Base-by-base conservation (phyloP, 148 eudicot genomes). In the Pouteria glomerata region DNA sequence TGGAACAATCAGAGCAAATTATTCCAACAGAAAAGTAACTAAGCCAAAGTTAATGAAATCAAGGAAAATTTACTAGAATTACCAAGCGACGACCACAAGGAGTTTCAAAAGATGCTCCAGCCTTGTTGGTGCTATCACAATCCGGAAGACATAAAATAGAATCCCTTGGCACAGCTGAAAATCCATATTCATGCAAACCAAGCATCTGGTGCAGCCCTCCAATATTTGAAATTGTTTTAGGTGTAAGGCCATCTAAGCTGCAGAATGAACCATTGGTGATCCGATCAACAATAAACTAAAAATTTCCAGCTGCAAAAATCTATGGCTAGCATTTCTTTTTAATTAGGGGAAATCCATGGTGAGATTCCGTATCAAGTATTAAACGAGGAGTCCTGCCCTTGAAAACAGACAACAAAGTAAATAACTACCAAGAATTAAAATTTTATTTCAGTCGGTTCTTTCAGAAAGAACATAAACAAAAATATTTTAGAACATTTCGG, bases 91-190 rank as follows among this genome's bases (percentile, higher is more conserved):
- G 97, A 37, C 97, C 97, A 39, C 74, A 84, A 34, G 95, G 92
- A 71, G 97, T 92, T 73, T 87, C 90, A 58, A 92, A 92, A 72
- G 95, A 87, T 21, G 97, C 90, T 60, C 95, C 97, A 21, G 34
- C 68, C 79, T 82, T 92, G 71, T 89, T 92, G 60, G 82, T 76
- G 61, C 85, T 74, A 52, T 63, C 66, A 56, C 77, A 71, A 55
- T 87, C 92, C 7, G 97, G 95, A 66, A 92, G 71, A 63, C 89
- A 87, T 23, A 79, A 42, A 64, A 86, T 76, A 23, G 92, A 84
- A 79, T 92, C 97, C 76, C 95, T 77, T 12, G 87, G 84, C 19
- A 81, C 83, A 26, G 95, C 90, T 6, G 79, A 82, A 77, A 87
- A 75, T 64, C 84, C 86, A 80, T 84, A 80, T 41, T 82, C 86